phyloP scores from a whole-genome alignment of 352 stramenopile species.

The Phytopythium aichiense region DNA sequence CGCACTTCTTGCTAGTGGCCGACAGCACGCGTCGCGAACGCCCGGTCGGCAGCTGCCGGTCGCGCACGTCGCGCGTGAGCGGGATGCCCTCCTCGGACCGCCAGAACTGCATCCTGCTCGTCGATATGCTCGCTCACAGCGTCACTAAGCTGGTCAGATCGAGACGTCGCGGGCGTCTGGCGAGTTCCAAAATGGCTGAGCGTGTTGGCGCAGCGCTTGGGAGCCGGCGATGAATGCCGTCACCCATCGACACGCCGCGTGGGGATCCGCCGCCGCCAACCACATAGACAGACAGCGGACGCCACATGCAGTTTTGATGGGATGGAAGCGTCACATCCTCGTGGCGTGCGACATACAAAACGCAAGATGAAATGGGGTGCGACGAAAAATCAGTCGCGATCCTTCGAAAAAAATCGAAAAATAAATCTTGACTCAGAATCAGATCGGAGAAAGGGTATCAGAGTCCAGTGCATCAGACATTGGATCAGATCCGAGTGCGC shows the following conservation, averaged over 20 bases:
- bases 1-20: conserved; percentile 5
- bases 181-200: background rate
- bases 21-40: conserved; percentile 21
- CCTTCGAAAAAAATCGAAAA: no score
- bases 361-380: no score
- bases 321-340: background rate
- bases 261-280: no score
- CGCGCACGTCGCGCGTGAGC: conserved; percentile 22
- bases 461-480: no score
- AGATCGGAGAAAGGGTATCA: no score
- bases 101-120: background rate
- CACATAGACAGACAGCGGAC: background rate
- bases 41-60: conserved; percentile 11
- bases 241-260: no score
- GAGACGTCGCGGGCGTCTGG: background rate
- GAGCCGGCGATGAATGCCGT: no score
- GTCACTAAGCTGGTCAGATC: no score
- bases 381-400: no score
- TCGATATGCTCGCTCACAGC: no score
- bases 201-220: background rate
- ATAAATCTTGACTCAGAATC: no score
- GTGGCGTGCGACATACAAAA: background rate
- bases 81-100: conserved; percentile 23
- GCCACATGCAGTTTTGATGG: background rate
- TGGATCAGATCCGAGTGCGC: no score